Base-by-base conservation (phyloP, 2,329 filamentous ascomycete genomes). In the Aspergillus pseudoterreus region DNA sequence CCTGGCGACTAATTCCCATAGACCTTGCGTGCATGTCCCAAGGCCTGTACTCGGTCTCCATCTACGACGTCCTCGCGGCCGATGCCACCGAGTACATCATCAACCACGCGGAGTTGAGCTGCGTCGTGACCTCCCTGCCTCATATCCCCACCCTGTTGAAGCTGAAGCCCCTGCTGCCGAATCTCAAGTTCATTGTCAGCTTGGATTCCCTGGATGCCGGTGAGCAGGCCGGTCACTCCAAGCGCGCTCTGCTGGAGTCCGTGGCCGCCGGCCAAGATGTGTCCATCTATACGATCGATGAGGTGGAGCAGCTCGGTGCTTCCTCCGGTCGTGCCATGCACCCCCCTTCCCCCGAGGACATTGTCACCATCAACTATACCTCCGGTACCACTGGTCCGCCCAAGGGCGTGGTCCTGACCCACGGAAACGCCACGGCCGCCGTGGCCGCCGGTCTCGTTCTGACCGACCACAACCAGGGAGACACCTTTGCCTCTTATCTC, bases 81-180 rank as follows among this genome's bases (percentile, higher is more conserved):
- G 90, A 96, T 60, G 84, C 92, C 2, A 92, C 89, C 51, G 91
- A 97, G 74, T 97, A 89, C 75, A 96, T 99, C 71, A 87, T 97
- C 75, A 95, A 95, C 72, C 92, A 97, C 70, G 84, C 90, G 49
- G 81, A 85, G 56, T 76, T 97, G 51, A 72, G 79, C 52, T 89
- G 85, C 63, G 83, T 97, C 36, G 84, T 87, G 56, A 86, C 88
- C 52, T 91, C 88, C 24, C 77, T 96, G 43, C 83, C 84, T 41
- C 92, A 96, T 65, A 85, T 96, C 48, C 85, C 90, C 1, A 82
- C 84, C 14, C 81, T 96, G 49, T 78, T 96, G 56, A 92, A 91
- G 76, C 76, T 96, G 59, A 84, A 84, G 60, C 78, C 88, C n/a
- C 81, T 86, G 47, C 75, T 92, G 53, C 92, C 92, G 1, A 79